These are phyloP conservation scores for Histomonas meleagridis DNA, from an alignment of 208 protist genomes.

Conservation along the genomic window DNA sequence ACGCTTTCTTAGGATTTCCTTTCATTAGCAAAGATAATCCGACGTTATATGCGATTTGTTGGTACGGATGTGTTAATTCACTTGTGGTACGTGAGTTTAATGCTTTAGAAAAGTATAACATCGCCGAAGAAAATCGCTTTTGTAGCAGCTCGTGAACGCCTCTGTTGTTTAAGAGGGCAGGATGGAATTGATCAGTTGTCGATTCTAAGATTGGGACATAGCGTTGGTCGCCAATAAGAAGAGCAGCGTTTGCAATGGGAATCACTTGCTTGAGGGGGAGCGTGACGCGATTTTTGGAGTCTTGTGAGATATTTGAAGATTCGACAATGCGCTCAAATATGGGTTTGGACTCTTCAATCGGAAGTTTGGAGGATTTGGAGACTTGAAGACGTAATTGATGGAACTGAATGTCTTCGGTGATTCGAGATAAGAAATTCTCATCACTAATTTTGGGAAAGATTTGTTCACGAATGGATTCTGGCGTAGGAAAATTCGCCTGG, in stretches of 20 bases:
- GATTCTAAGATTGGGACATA: not conserved
- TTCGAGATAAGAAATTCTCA: not conserved
- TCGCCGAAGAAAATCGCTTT: not conserved
- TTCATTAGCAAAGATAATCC: not conserved
- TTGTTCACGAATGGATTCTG: not conserved
- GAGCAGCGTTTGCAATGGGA: not conserved
- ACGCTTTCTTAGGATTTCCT: not conserved
- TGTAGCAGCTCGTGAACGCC: conserved; percentile 20
- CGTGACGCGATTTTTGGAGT: not conserved
- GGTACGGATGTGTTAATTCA: not conserved
- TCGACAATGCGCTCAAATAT: not conserved
- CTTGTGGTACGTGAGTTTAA: not conserved
- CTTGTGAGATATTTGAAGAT: not conserved
- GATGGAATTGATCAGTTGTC: not conserved
- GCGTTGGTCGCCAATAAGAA: not conserved
- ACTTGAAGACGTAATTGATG: not conserved
- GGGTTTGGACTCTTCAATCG: not conserved
- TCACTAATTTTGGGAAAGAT: not conserved
- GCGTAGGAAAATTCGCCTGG: not conserved
- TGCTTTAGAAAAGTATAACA: not conserved
- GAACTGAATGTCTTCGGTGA: not conserved
- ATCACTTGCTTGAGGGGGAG: not conserved
- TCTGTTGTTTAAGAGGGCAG: not conserved
- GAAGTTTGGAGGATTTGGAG: not conserved
- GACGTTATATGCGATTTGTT: conserved; percentile 6